Percentiles rank a stretch among this genome's conserved stretches.
Evolutionary conservation across 805 yeast genomes (phyloP).

Genomic region (Pichia insulana): DNA sequence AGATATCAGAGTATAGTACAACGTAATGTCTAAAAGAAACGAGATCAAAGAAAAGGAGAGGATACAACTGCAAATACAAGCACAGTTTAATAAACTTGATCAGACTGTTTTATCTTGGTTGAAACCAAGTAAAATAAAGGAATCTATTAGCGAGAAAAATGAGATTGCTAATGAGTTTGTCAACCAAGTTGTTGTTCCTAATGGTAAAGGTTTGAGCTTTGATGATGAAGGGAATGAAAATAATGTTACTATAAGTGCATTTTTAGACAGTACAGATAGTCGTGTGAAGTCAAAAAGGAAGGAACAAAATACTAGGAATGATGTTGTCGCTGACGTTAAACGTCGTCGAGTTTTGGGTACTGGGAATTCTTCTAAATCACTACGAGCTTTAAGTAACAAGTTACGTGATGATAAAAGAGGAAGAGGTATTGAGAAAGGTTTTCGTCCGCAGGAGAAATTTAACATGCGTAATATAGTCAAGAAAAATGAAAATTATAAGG

Average conservation of each 20-base stretch:
- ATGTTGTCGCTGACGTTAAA: conserved; percentile 9
- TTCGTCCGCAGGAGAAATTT: conserved; percentile 15
- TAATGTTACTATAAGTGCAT: conserved; percentile 8
- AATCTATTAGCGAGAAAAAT: neutral
- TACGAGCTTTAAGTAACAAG: conserved; percentile 23
- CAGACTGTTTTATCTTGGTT: conserved; percentile 34
- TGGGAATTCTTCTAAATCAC: conserved; percentile 10
- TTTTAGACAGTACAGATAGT: conserved; percentile 8
- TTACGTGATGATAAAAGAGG: conserved; percentile 19
- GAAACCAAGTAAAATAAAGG: conserved; percentile 3
- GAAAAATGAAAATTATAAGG: neutral
- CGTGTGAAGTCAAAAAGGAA: conserved; percentile 19
- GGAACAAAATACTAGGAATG: conserved; percentile 7
- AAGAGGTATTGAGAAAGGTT: conserved; percentile 6
- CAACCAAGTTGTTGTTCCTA: conserved; percentile 12
- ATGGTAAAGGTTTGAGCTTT: conserved; percentile 24
- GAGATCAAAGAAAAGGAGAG: conserved; percentile 40
- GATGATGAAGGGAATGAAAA: neutral
- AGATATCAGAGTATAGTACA: no score
- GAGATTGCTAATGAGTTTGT: conserved; percentile 1
- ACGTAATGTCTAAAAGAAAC: conserved; percentile 26
- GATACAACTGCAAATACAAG: conserved; percentile 38
- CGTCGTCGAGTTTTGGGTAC: conserved; percentile 1
- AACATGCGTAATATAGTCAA: conserved; percentile 11
- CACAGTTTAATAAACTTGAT: conserved; percentile 32